Evolutionary conservation across 2,329 filamentous ascomycete species (phyloP).

Genomic region (Diaporthe sp.): DNA sequence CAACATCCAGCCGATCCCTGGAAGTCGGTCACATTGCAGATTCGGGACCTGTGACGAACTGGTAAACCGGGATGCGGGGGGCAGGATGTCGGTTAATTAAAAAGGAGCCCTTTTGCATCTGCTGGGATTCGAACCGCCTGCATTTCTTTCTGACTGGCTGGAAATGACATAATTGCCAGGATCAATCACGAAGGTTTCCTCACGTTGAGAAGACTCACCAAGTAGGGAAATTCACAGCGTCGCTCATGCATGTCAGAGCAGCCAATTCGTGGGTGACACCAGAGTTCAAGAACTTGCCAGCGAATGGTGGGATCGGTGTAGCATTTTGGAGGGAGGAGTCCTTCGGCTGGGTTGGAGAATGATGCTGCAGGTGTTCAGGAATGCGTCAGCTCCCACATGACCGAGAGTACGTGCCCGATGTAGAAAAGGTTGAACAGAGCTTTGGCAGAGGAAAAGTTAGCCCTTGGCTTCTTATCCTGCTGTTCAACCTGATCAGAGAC

Average conservation of each 20-base stretch:
- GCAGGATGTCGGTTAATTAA: neutral
- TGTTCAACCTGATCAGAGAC: neutral
- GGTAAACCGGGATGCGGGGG: neutral
- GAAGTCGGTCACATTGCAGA: constrained; percentile 28
- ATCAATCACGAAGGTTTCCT: constrained; percentile 8
- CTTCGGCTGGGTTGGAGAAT: neutral
- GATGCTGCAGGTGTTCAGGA: neutral
- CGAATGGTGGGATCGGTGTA: neutral
- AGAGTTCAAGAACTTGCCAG: neutral
- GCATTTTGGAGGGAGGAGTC: neutral
- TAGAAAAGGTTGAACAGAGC: neutral
- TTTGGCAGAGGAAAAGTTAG: neutral
- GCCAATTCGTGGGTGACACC: too few relatives aligned
- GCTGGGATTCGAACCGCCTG: neutral
- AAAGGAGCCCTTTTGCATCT: neutral
- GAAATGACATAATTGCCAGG: constrained; percentile 28
- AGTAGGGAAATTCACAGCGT: neutral
- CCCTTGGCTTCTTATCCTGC: neutral
- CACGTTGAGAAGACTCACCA: neutral
- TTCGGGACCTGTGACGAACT: neutral
- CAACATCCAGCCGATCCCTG: neutral
- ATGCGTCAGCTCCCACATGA: constrained; percentile 6
- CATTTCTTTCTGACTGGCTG: constrained; percentile 14
- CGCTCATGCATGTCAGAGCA: constrained; percentile 11
- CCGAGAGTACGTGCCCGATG: neutral